Conservation (phyloP, 2,329 filamentous ascomycete species). For the Fusarium nematophilum region DNA sequence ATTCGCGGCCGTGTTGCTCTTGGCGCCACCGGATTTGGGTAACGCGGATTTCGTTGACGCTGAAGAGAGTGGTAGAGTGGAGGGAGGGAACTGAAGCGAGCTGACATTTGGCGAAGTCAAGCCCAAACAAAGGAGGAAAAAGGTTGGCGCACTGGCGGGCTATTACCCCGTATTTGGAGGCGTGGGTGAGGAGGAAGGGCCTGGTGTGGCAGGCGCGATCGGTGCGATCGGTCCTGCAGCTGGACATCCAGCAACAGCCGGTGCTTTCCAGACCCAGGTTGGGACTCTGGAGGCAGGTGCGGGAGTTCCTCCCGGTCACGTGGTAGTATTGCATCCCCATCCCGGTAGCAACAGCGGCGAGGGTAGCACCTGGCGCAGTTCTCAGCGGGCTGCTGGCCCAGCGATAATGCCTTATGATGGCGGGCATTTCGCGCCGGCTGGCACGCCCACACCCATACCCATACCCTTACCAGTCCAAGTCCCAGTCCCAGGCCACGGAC, state of each 20-base stretch:
- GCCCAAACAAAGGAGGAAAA: constrained; percentile 7
- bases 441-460: constrained; percentile 2
- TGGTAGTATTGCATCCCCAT: constrained; percentile 20
- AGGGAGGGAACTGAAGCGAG: constrained; percentile 2
- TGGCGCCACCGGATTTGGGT: constrained; percentile 6
- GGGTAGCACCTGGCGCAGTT: constrained; percentile 30
- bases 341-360: constrained; percentile 20
- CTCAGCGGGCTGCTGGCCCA: constrained; percentile 26
- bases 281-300: constrained; percentile 7
- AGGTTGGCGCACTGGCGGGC: constrained; percentile 25
- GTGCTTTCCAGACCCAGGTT: constrained; percentile 26
- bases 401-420: constrained; percentile 31
- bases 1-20: constrained; percentile 14
- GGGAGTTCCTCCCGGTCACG: constrained; percentile 25
- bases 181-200: constrained; percentile 21
- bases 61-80: too few relatives aligned
- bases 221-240: constrained; percentile 5
- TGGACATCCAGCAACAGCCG: constrained; percentile 16
- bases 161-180: constrained; percentile 36
- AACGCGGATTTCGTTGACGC: neutral
- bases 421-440: constrained; percentile 32
- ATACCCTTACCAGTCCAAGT: constrained; percentile 9
- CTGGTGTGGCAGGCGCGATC: constrained; percentile 13
- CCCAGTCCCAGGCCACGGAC: constrained; percentile 6
- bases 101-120: neutral